Conservation (phyloP, 495 filamentous ascomycete genomes). For the Lentithecium fluviatile region DNA sequence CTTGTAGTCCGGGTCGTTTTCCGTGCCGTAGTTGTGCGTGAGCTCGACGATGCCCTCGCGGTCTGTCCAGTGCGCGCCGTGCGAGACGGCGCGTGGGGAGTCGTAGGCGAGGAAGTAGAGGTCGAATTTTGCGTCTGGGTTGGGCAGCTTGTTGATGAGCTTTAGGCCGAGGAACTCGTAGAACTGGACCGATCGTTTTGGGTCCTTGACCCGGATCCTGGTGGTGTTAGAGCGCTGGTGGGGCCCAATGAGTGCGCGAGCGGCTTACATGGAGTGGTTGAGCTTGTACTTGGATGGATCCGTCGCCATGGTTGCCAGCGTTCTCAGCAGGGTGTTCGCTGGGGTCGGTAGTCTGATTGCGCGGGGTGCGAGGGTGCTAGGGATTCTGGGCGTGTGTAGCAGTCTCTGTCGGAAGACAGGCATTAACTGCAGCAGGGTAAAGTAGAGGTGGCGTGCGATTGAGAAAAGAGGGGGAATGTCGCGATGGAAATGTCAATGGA, state of each 20-base stretch:
- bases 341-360: slow-evolving; percentile 3
- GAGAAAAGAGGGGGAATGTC: background rate
- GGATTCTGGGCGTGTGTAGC: background rate
- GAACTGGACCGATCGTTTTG: slow-evolving; percentile 86
- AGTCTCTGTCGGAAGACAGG: slow-evolving; percentile 7
- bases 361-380: slow-evolving; percentile 1
- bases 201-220: slow-evolving; percentile 95
- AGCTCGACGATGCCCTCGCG: slow-evolving; percentile 89
- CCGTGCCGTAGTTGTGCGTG: slow-evolving; percentile 96
- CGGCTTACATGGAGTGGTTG: slow-evolving; percentile 39
- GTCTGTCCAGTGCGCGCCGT: slow-evolving; percentile 68
- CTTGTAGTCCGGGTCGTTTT: slow-evolving; percentile 77
- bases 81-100: slow-evolving; percentile 57
- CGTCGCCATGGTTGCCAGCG: slow-evolving; percentile 29
- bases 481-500: background rate
- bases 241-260: background rate
- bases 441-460: background rate
- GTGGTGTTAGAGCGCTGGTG: background rate
- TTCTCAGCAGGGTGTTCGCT: background rate
- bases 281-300: slow-evolving; percentile 34
- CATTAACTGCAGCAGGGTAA: slow-evolving; percentile 10
- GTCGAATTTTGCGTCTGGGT: slow-evolving; percentile 81
- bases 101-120: slow-evolving; percentile 84
- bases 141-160: slow-evolving; percentile 71
- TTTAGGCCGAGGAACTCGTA: slow-evolving; percentile 92